phyloP scores from a whole-genome alignment of 441 rosid genomes.

The Euphorbia schlechtendalii region DNA sequence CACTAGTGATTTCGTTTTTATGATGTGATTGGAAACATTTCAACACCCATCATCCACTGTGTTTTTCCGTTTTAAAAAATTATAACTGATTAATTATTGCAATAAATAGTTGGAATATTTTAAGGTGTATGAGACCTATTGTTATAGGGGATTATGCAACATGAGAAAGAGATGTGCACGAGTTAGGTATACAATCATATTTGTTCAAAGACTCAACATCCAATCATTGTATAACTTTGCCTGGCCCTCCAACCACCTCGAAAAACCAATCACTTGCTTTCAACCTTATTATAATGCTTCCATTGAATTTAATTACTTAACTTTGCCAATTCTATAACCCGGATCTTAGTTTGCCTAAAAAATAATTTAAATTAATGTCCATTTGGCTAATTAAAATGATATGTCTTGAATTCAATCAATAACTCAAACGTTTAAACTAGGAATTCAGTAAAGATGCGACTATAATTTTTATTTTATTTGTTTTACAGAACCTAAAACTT shows the following conservation, averaged over 20 bases:
- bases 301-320: background rate
- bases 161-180: conserved; percentile 20
- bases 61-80: conserved; percentile 4
- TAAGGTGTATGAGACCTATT: background rate
- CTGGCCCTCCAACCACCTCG: background rate
- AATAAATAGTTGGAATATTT: background rate
- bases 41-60: conserved; percentile 3
- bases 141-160: conserved; percentile 8
- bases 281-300: conserved; percentile 16
- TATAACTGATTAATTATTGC: background rate
- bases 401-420: too few species aligned
- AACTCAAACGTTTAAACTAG: too few species aligned
- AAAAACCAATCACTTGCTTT: conserved; percentile 13
- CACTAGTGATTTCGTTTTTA: too few species aligned
- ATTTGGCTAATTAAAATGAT: too few species aligned
- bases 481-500: too few species aligned
- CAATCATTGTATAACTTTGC: conserved; percentile 12
- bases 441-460: too few species aligned
- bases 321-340: too few species aligned
- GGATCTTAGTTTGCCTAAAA: too few species aligned
- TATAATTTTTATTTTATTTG: too few species aligned
- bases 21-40: conserved; percentile 6
- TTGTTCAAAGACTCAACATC: conserved; percentile 9
- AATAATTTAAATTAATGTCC: too few species aligned
- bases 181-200: background rate